Base-by-base conservation (phyloP, 2,329 filamentous ascomycete genomes). In the Macrophomina phaseolina region DNA sequence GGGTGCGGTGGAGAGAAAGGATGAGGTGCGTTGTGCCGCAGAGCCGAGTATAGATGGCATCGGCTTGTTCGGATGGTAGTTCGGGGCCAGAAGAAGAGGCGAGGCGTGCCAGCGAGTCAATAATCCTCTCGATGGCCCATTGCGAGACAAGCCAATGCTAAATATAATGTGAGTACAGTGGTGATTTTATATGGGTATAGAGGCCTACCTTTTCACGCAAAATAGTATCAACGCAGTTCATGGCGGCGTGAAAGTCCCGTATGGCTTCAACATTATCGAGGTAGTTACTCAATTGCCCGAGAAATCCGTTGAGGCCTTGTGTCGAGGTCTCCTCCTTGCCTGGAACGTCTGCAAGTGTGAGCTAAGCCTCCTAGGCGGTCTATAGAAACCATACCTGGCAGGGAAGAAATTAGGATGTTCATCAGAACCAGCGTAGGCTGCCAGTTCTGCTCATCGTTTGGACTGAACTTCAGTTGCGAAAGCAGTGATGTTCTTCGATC, bases 1-100 rank as follows among this genome's bases (percentile, higher is more conserved):
- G 85, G 16, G 83, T 79, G 28, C 87, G 84, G 71, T 89, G 84
- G 12, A 88, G 80, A n/a, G 83, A 79, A 7, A 90, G 76, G 7
- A 89, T 75, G 0, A 82, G 75, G 8, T 83, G 83, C 65, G 85
- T 77, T 9, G 87, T 78, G 42, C 82, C 78, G 73, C 86, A 89
- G 9, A 89, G 76, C 49, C 85, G 83, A 5, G 80, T 78, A 76
- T 82, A 89, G 53, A 89, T 79, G 1, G 79, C 75, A 1, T 79
- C 72, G n/a, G 72, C 74, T 60, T 72, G 67, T 11, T 68, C 66
- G 2, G 71, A 46, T 4, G 71, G 69, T n/a, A 78, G 72, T 7
- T 67, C 60, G 5, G 73, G 76, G 42, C 75, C 73, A 28, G 69
- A 70, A 55, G 75, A 76, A 11, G 77, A 78, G 3, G 70, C 69